Evolutionary conservation across 1,284 basidiomycete genomes (phyloP).

Genomic region (Tilletia setariae): DNA sequence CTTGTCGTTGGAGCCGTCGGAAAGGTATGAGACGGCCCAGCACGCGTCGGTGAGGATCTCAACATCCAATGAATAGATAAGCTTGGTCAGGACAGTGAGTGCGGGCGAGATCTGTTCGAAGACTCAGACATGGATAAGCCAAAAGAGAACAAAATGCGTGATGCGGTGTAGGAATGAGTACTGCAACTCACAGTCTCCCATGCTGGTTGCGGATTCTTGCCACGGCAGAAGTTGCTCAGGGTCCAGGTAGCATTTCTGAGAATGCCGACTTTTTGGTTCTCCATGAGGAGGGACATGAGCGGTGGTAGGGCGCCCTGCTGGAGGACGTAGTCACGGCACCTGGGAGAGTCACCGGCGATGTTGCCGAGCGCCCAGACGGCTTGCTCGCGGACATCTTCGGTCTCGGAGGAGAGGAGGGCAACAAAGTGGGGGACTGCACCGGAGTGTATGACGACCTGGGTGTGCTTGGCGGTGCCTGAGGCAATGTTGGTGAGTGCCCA

Average conservation of each 20-base stretch:
- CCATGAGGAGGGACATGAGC: constrained; percentile 48
- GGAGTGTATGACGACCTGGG: constrained; percentile 92
- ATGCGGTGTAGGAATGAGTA: neutral
- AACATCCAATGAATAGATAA: constrained; percentile 98
- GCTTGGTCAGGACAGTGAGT: constrained; percentile 88
- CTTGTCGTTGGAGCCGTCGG: constrained; percentile 98
- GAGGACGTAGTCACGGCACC: constrained; percentile 52
- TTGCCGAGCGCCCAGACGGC: constrained; percentile 54
- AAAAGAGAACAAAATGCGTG: neutral
- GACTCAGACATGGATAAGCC: neutral
- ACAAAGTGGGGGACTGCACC: constrained; percentile 97
- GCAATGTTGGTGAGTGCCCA: constrained; percentile 99
- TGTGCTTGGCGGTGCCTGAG: constrained; percentile 97
- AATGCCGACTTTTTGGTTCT: constrained; percentile 55
- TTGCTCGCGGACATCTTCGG: constrained; percentile 53
- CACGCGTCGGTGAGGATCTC: constrained; percentile 99
- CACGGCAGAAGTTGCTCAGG: constrained; percentile 54
- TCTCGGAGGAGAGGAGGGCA: constrained; percentile 54
- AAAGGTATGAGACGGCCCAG: constrained; percentile 99
- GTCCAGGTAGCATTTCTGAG: constrained; percentile 55
- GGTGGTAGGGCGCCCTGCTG: constrained; percentile 48
- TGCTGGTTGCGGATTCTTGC: constrained; percentile 54
- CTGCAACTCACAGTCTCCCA: constrained; percentile 29
- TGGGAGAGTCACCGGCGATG: constrained; percentile 53
- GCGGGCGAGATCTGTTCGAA: constrained; percentile 82